phyloP scores from a whole-genome alignment of 2,329 filamentous ascomycete genomes.

The Emmonsiellopsis sp. region DNA sequence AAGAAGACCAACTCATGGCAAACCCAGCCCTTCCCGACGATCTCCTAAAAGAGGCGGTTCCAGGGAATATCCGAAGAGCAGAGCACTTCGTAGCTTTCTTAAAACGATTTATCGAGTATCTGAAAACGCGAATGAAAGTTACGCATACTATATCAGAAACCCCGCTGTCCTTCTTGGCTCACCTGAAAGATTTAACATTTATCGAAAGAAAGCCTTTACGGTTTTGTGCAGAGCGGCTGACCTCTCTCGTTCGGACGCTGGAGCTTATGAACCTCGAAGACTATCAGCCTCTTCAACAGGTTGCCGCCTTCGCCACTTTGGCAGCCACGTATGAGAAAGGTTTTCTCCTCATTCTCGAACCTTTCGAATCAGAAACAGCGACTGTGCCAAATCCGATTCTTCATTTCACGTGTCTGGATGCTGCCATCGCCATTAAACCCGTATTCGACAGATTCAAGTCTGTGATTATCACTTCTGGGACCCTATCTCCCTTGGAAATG shows the following conservation, averaged over 20 bases:
- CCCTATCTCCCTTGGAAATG: slow-evolving; percentile 94
- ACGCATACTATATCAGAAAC: slow-evolving; percentile 96
- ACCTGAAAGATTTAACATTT: slow-evolving; percentile 91
- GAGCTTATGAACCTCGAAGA: slow-evolving; percentile 98
- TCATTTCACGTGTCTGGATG: slow-evolving; percentile 93
- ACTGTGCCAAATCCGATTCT: slow-evolving; percentile 95
- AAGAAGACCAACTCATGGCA: slow-evolving; percentile 94
- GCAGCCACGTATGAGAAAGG: slow-evolving; percentile 96
- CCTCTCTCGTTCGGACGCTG: slow-evolving; percentile 85
- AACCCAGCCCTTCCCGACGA: slow-evolving; percentile 93
- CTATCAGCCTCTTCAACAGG: slow-evolving; percentile 92
- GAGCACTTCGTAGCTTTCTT: slow-evolving; percentile 94
- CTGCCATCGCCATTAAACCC: slow-evolving; percentile 94
- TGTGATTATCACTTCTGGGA: slow-evolving; percentile 96
- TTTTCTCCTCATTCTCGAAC: slow-evolving; percentile 92
- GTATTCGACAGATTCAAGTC: slow-evolving; percentile 97
- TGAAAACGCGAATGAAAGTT: slow-evolving; percentile 98
- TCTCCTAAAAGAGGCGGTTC: slow-evolving; percentile 87
- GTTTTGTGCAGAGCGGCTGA: slow-evolving; percentile 91
- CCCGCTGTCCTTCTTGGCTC: slow-evolving; percentile 82
- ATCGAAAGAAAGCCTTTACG: slow-evolving; percentile 90
- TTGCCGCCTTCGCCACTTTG: slow-evolving; percentile 92
- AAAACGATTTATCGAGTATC: slow-evolving; percentile 93
- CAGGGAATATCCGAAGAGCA: slow-evolving; percentile 88
- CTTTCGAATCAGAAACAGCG: slow-evolving; percentile 89